Evolutionary conservation across 75 land plant genomes (phyloP), one percentile per base, ranked within the genome.

Genomic region (Pinus taeda): DNA sequence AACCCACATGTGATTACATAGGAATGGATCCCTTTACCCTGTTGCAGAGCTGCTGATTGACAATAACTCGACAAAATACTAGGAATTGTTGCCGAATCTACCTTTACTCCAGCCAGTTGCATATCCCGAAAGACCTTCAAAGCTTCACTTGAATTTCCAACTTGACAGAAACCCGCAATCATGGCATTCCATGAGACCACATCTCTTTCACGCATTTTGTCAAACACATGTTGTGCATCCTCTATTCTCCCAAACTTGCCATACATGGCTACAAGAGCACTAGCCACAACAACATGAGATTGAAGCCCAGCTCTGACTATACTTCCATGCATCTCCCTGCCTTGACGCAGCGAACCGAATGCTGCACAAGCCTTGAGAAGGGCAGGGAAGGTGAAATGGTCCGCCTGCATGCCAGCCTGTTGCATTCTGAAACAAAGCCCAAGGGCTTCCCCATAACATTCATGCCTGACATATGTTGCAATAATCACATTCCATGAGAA

Each of bases 171-270:
- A 6, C 82, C 82, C 18, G 82, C 64, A 4, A 85, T 78, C 18
- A 81, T 75, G 4, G 81, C 71, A 29, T 77, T 81, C 86, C 86
- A 85, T 57, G 83, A 81, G 22, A 85, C 39, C 29, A 81, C 79
- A 72, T 60, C 57, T 29, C 67, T 79, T 20, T 74, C 63, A 59
- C 26, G 65, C 79, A 86, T 73, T 57, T 59, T 65, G 30, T 70
- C 57, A 61, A 86, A 82, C 30, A 79, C 74, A 33, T 59, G 72
- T 2, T 65, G 24, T 0, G 89, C 93, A 71, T 69, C 74, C 33
- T 87, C 86, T 15, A 91, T 57, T n/a, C 80, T 71, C 3, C 93
- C 89, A 80, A 85, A 91, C 36, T 86, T 89, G 11, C 87, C 87
- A 85, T 89, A 89, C 91, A 89, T 87, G 76, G 87, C 86, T 15